Percentiles rank a stretch among this genome's conserved stretches.
phyloP scores from a whole-genome alignment of 352 stramenopile genomes.

The Phytophthora pisi region DNA sequence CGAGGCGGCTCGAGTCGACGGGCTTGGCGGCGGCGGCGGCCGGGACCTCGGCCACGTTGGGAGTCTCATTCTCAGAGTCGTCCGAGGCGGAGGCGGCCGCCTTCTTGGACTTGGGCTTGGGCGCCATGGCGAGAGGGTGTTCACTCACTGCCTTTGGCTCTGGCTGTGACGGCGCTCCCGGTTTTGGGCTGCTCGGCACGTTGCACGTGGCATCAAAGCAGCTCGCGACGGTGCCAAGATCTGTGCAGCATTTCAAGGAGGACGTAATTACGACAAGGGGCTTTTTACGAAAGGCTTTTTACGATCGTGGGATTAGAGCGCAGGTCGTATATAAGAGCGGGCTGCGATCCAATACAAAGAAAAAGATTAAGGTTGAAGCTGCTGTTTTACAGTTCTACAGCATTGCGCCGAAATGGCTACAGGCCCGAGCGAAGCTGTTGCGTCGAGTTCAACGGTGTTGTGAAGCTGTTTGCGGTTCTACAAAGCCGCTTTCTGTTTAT shows the following conservation, averaged over 20 bases:
- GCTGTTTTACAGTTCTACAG: constrained; percentile 2
- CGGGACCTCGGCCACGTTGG: constrained; percentile 17
- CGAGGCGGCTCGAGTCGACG: constrained; percentile 22
- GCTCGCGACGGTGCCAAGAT: constrained; percentile 23
- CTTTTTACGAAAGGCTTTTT: constrained; percentile 22
- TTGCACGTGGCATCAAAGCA: constrained; percentile 41
- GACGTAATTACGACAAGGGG: constrained; percentile 33
- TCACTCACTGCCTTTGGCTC: constrained; percentile 11
- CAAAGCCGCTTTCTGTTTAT: too few relatives aligned
- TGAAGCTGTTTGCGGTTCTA: too few relatives aligned
- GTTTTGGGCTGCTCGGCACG: constrained; percentile 20
- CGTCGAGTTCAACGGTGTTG: too few relatives aligned
- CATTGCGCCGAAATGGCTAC: not conserved
- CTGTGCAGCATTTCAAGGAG: constrained; percentile 24
- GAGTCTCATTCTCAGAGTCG: constrained; percentile 26
- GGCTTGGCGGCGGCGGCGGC: constrained; percentile 17
- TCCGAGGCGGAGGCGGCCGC: constrained; percentile 23
- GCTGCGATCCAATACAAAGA: not conserved
- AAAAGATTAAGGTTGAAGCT: not conserved
- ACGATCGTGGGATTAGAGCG: not conserved
- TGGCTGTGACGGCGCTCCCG: constrained; percentile 15
- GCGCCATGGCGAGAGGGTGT: constrained; percentile 42
- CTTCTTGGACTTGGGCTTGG: constrained; percentile 71
- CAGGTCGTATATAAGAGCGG: constrained; percentile 2
- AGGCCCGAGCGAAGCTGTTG: not conserved